A percentile compares a stretch with the other conserved stretches of the same genome.
phyloP scores from a whole-genome alignment of 805 yeast genomes.

The Candida koratica region DNA sequence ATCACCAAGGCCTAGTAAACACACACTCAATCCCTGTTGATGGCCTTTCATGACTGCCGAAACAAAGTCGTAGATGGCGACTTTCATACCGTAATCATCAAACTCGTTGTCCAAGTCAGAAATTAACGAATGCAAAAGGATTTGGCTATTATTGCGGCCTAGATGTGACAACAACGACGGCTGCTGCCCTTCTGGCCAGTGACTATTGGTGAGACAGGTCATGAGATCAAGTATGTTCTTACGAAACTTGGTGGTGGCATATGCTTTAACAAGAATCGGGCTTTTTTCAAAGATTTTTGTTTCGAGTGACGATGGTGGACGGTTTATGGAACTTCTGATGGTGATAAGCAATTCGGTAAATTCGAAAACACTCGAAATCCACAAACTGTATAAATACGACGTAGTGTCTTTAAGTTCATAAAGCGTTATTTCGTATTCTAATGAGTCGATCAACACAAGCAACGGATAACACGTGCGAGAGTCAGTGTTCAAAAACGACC shows the following conservation, averaged over 20 bases:
- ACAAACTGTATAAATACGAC: constrained; percentile 46
- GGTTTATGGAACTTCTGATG: constrained; percentile 48
- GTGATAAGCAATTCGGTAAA: constrained; percentile 56
- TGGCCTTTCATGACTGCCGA: constrained; percentile 65
- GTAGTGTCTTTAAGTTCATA: constrained; percentile 41
- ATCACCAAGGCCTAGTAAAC: constrained; percentile 60
- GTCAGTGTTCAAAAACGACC: constrained; percentile 49
- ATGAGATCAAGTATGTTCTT: constrained; percentile 51
- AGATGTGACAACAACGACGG: constrained; percentile 83
- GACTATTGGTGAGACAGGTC: constrained; percentile 52
- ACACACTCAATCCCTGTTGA: constrained; percentile 73
- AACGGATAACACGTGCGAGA: constrained; percentile 54
- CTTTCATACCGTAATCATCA: constrained; percentile 50
- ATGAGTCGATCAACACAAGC: constrained; percentile 44
- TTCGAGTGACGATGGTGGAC: constrained; percentile 64
- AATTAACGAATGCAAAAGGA: constrained; percentile 57
- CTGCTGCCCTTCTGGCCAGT: constrained; percentile 51
- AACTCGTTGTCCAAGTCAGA: constrained; percentile 56
- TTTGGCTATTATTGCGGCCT: constrained; percentile 59
- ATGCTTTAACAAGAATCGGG: constrained; percentile 55
- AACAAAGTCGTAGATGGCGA: constrained; percentile 58
- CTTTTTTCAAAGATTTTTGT: constrained; percentile 51
- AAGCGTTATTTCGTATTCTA: constrained; percentile 33
- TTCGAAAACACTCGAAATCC: constrained; percentile 49
- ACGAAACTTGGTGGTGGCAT: constrained; percentile 50